Evolutionary conservation across 225 moss, liverwort and hornwort species (phyloP).

Genomic region (Polytrichum formosum): DNA sequence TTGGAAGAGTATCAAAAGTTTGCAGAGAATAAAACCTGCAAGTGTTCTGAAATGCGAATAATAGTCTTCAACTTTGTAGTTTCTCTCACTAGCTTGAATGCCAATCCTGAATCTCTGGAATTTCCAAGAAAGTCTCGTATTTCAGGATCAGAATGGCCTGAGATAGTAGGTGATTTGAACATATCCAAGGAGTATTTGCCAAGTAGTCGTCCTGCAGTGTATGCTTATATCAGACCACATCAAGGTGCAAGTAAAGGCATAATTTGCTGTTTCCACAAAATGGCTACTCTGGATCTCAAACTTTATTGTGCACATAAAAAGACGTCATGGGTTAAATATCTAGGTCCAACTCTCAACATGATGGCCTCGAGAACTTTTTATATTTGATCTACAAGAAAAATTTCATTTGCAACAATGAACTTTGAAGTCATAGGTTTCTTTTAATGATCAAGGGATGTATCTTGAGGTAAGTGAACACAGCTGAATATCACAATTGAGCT

Average conservation of each 20-base stretch:
- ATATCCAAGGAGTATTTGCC: slow-evolving; percentile 21
- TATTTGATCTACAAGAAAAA: too few species aligned
- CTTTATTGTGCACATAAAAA: too few species aligned
- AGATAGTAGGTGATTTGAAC: slow-evolving; percentile 16
- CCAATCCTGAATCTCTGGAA: not conserved
- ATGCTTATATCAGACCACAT: not conserved
- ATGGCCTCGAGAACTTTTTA: too few species aligned
- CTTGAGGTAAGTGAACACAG: too few species aligned
- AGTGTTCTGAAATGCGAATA: slow-evolving; percentile 30
- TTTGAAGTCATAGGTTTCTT: too few species aligned
- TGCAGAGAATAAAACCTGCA: slow-evolving; percentile 14
- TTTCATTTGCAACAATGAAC: too few species aligned
- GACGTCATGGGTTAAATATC: not conserved
- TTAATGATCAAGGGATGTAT: too few species aligned
- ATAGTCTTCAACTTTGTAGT: slow-evolving; percentile 26
- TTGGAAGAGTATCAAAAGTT: not conserved
- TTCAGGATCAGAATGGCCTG: slow-evolving; percentile 12
- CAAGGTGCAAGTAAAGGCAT: too few species aligned
- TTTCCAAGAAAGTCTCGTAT: slow-evolving; percentile 13
- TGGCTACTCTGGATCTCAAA: too few species aligned
- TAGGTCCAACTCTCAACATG: not conserved
- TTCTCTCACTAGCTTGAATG: slow-evolving; percentile 10
- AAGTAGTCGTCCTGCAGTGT: slow-evolving; percentile 24
- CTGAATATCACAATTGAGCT: too few species aligned
- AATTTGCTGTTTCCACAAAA: too few species aligned